Evolutionary conservation across 208 protist genomes (phyloP), one percentile per base, ranked within the genome.

Genomic region (Crithidia sp.): DNA sequence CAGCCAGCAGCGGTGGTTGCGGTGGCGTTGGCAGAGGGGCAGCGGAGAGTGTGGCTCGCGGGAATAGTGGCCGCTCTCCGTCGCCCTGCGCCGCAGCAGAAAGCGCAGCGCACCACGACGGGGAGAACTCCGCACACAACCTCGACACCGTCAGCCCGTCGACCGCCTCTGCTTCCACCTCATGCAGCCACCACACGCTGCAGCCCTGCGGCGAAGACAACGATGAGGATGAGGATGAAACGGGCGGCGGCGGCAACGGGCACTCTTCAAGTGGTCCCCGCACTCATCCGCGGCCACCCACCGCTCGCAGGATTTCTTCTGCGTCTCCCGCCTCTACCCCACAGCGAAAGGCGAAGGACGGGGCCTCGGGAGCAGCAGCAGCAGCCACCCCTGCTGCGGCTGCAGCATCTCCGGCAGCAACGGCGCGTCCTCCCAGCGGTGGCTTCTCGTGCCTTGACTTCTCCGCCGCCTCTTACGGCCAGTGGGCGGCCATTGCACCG

Each of bases 361-460:
- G 28, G 28, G 0, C 28, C 28, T 28, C 14, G 2, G 3, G 4
- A 10, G 39, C 54, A 19, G 54, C 37, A 57, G 4, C 53, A 40
- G 56, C 37, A 3, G 56, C 12, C 6, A 4, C 59, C 2, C 8
- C 5, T 12, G 7, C 39, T 13, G 40, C 12, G 13, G 39, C 9
- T 28, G 41, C 41, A 28, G 55, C 66, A 17, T 43, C 4, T 8
- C n/a, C 54, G 36, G 47, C 45, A 41, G 12, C 41, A 71, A 36
- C 73, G 55, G 19, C 45, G 43, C 52, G 28, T 7, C 8, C 69
- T 2, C 13, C 58, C 10, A 17, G n/a, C 5, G 71, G 76, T 7
- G 90, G 85, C 50, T 86, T 92, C 53, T 67, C 83, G 6, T 67
- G 81, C 37, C 81, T 95, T 2, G 87, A 92, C 75, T 91, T 91